Conservation (phyloP, 1,284 basidiomycete genomes). For the Ustilago lituana region DNA sequence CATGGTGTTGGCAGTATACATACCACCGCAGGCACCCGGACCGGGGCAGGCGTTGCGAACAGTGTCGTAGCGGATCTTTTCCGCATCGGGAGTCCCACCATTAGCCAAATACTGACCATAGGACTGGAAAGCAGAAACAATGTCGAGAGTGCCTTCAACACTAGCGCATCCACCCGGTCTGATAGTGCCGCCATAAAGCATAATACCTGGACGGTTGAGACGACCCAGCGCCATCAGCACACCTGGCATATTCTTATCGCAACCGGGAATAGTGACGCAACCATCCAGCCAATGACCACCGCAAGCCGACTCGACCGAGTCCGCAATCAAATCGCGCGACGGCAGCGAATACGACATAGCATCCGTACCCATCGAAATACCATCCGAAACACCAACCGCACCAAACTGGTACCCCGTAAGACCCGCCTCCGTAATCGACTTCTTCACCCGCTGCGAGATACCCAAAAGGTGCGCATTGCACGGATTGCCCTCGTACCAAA, state of each 20-base stretch:
- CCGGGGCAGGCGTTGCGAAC: slow-evolving; percentile 65
- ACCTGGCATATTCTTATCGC: slow-evolving; percentile 68
- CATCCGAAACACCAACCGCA: slow-evolving; percentile 66
- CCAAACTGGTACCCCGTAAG: slow-evolving; percentile 66
- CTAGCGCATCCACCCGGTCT: slow-evolving; percentile 59
- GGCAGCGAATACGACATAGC: slow-evolving; percentile 67
- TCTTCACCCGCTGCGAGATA: slow-evolving; percentile 61
- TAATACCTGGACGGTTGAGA: slow-evolving; percentile 65
- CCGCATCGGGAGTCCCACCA: slow-evolving; percentile 61
- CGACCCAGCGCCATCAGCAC: slow-evolving; percentile 66
- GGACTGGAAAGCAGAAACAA: slow-evolving; percentile 65
- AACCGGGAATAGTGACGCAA: slow-evolving; percentile 63
- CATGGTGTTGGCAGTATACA: slow-evolving; percentile 68
- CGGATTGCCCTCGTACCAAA: slow-evolving; percentile 67
- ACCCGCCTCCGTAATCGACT: slow-evolving; percentile 59
- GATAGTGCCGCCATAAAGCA: slow-evolving; percentile 67
- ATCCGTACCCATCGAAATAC: slow-evolving; percentile 66
- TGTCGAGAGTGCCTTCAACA: slow-evolving; percentile 59
- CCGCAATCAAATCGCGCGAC: slow-evolving; percentile 64
- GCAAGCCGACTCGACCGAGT: slow-evolving; percentile 63
- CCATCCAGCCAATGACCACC: slow-evolving; percentile 67
- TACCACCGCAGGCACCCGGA: slow-evolving; percentile 66
- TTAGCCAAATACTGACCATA: slow-evolving; percentile 65
- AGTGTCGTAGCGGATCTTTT: slow-evolving; percentile 63
- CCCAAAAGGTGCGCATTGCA: slow-evolving; percentile 66